These are phyloP conservation scores for Heliosperma pusillum DNA, from an alignment of 148 eudicot genomes.

Conservation along the genomic window DNA sequence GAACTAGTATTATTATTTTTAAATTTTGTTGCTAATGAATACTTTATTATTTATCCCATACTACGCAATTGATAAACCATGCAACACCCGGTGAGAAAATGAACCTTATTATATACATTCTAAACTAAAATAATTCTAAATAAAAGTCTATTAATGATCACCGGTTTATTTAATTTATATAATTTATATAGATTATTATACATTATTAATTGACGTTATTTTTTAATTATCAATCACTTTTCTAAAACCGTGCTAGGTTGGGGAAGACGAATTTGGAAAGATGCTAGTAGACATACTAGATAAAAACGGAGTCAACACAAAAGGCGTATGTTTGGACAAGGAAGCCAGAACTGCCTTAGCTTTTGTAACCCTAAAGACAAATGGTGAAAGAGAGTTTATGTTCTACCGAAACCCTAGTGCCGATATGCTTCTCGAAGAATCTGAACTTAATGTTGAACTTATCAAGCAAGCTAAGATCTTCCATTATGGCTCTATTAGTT, in stretches of 20 bases:
- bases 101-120: no score
- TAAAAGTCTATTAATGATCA: no score
- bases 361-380: slow-evolving; percentile 40
- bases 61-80: no score
- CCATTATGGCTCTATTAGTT: slow-evolving; percentile 63
- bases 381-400: slow-evolving; percentile 66
- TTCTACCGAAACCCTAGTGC: slow-evolving; percentile 68
- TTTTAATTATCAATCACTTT: background rate
- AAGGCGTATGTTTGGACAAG: slow-evolving; percentile 42
- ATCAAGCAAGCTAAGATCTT: slow-evolving; percentile 46
- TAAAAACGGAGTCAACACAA: slow-evolving; percentile 38
- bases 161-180: no score
- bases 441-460: slow-evolving; percentile 37
- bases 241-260: slow-evolving; percentile 29
- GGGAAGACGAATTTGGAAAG: slow-evolving; percentile 64
- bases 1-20: no score
- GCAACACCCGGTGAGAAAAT: no score
- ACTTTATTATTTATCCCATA: no score
- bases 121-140: no score
- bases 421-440: slow-evolving; percentile 44
- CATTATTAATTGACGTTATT: no score
- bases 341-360: slow-evolving; percentile 57
- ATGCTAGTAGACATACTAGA: slow-evolving; percentile 53
- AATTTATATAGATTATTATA: no score
- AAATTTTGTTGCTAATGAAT: no score